phyloP scores from a whole-genome alignment of 768 basidiomycete genomes.

The Lyophyllum atratum region DNA sequence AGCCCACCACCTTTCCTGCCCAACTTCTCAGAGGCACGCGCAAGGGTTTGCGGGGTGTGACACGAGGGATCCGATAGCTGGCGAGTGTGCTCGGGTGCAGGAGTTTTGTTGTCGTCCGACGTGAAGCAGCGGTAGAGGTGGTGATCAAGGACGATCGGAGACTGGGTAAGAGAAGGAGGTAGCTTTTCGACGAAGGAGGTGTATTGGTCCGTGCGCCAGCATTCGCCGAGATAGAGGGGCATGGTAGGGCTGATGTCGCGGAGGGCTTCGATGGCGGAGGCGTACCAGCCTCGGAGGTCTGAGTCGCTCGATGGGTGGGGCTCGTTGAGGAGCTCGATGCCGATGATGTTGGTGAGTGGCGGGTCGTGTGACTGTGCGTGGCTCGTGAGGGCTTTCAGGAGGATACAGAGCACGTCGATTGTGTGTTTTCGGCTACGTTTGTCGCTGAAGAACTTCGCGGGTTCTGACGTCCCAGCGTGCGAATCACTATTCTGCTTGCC shows the following conservation, averaged over 20 bases:
- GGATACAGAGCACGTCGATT: conserved; percentile 45
- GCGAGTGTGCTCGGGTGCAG: conserved; percentile 55
- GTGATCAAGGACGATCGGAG: conserved; percentile 69
- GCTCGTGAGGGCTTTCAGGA: conserved; percentile 32
- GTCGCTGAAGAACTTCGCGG: conserved; percentile 51
- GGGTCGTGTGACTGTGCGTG: conserved; percentile 32
- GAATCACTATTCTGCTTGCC: conserved; percentile 75
- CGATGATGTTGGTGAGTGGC: conserved; percentile 52
- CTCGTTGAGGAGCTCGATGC: conserved; percentile 64
- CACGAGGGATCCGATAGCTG: conserved; percentile 44
- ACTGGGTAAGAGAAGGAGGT: conserved; percentile 5
- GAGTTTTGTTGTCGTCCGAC: conserved; percentile 49
- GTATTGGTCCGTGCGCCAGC: conserved; percentile 72
- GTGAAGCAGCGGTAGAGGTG: conserved; percentile 87
- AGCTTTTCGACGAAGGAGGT: conserved; percentile 48
- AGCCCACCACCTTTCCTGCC: conserved; percentile 42
- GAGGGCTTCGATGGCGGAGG: conserved; percentile 51
- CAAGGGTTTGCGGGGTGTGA: conserved; percentile 39
- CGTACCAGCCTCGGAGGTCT: conserved; percentile 65
- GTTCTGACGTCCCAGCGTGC: conserved; percentile 62
- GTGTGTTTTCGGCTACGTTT: conserved; percentile 47
- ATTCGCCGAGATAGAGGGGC: conserved; percentile 75
- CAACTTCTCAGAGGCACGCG: conserved; percentile 31
- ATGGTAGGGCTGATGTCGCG: conserved; percentile 52
- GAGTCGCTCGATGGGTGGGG: conserved; percentile 52